These are phyloP conservation scores for Aspergillus mulundensis DNA, from an alignment of 495 filamentous ascomycete species.

Conservation along the genomic window DNA sequence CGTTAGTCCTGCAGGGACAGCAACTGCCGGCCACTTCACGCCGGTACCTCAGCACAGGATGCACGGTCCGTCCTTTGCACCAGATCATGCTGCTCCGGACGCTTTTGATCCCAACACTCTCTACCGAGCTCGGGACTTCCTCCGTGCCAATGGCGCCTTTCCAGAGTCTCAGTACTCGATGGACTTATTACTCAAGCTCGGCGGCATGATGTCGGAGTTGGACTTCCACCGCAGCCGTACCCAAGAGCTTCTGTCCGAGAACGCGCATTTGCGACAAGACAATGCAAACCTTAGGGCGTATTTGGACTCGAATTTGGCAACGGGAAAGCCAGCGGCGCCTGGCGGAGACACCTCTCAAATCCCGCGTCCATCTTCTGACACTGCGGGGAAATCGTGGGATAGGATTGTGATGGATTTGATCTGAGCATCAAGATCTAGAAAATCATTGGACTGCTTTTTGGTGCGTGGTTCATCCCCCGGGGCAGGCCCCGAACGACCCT, in stretches of 20 bases:
- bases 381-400: slow-evolving; percentile 25
- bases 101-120: background rate
- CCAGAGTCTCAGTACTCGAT: slow-evolving; percentile 11
- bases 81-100: background rate
- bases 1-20: slow-evolving; percentile 3
- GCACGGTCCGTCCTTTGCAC: background rate
- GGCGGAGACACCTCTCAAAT: slow-evolving; percentile 1
- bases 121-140: slow-evolving; percentile 12
- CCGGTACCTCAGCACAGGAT: background rate
- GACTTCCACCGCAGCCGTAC: slow-evolving; percentile 20
- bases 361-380: slow-evolving; percentile 15
- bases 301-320: slow-evolving; percentile 16
- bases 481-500: no score
- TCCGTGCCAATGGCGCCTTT: slow-evolving; percentile 13
- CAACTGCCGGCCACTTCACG: background rate
- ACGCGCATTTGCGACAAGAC: slow-evolving; percentile 19
- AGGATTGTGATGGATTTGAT: slow-evolving; percentile 28
- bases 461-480: no score
- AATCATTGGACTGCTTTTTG: no score
- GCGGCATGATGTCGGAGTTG: slow-evolving; percentile 21
- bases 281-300: slow-evolving; percentile 23
- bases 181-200: slow-evolving; percentile 22
- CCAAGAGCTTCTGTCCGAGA: slow-evolving; percentile 20
- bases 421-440: slow-evolving; percentile 6
- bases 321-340: slow-evolving; percentile 10